Base-by-base conservation (phyloP, 768 basidiomycete species). In the Fibroporia radiculosa region DNA sequence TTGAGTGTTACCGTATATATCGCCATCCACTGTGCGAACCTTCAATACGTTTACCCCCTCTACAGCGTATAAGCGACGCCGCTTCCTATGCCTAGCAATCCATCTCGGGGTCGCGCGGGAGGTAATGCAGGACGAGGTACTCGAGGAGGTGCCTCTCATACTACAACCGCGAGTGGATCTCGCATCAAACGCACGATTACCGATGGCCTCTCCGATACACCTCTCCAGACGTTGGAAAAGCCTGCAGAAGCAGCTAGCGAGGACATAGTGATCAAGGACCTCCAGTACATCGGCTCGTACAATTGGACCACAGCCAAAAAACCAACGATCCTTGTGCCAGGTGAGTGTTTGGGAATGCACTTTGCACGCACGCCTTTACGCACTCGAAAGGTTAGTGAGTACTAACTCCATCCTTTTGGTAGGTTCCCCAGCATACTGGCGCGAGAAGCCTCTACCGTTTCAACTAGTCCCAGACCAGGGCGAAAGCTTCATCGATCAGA, bases 341-440 rank as follows among this genome's bases (percentile, higher is more conserved):
- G 74, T 69, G 41, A 34, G 67, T 26, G 18, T 22, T 39, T 13
- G 22, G 10, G 19, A 22, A 6, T 12, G 6, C 20, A 33, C 4
- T 6, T 13, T n/a, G n/a, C 4, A 16, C 6, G n/a, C 26, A 6
- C 6, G 16, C 23, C 6, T 4, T 26, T 18, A 23, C 4, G 6
- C 20, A 10, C 6, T 18, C 6, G 18, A 5, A 7, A 14, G 25
- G 25, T 8, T 18, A 14, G 20, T 5, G n/a, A 18, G 24, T 10
- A 19, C 24, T n/a, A 6, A 12, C 31, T 22, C 6, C 11, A 16
- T 18, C 22, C 0, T 32, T 8, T 2, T 0, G 13, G n/a, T 16
- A 84, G 81, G 81, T 0, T 77, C 75, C 0, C 81, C 83, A 0
- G 70, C 73, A 18, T 60, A 72, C 42, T 84, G 82, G 83, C 64